Evolutionary conservation across 805 yeast species (phyloP).

Genomic region (Suhomyces sp.): DNA sequence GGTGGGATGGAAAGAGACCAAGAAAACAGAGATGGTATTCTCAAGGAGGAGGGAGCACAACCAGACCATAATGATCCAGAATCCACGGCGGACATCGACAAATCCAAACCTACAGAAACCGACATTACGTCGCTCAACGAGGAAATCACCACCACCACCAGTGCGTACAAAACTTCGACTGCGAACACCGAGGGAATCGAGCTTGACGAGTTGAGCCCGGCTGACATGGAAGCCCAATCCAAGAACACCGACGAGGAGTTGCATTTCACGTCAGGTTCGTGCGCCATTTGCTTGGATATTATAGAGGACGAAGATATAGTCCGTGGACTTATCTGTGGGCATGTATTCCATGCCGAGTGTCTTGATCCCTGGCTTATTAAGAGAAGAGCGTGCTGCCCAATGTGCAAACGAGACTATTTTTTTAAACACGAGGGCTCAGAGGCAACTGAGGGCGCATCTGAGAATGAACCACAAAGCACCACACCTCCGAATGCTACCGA

Average conservation of each 20-base stretch:
- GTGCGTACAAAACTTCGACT: neutral
- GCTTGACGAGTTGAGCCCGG: neutral
- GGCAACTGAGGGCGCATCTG: neutral
- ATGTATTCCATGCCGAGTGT: slow-evolving; percentile 76
- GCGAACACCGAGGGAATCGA: slow-evolving; percentile 14
- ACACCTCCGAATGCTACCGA: neutral
- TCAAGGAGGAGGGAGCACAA: slow-evolving; percentile 32
- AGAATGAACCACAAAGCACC: neutral
- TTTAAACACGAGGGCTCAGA: slow-evolving; percentile 18
- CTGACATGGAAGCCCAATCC: slow-evolving; percentile 5
- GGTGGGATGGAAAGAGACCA: slow-evolving; percentile 57
- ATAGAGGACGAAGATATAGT: slow-evolving; percentile 62
- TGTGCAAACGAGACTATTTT: slow-evolving; percentile 71
- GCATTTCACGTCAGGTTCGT: slow-evolving; percentile 64
- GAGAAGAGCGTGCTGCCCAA: slow-evolving; percentile 78
- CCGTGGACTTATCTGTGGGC: slow-evolving; percentile 77
- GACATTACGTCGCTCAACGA: neutral
- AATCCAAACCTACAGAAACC: neutral
- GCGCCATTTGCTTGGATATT: slow-evolving; percentile 75
- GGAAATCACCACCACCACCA: neutral
- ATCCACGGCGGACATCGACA: neutral
- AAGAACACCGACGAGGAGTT: neutral
- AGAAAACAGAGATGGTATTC: slow-evolving; percentile 42
- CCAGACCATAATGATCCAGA: neutral
- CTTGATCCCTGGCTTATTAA: slow-evolving; percentile 78